Evolutionary conservation across 2,329 filamentous ascomycete genomes (phyloP).

Genomic region (Karstenula rhodostoma): DNA sequence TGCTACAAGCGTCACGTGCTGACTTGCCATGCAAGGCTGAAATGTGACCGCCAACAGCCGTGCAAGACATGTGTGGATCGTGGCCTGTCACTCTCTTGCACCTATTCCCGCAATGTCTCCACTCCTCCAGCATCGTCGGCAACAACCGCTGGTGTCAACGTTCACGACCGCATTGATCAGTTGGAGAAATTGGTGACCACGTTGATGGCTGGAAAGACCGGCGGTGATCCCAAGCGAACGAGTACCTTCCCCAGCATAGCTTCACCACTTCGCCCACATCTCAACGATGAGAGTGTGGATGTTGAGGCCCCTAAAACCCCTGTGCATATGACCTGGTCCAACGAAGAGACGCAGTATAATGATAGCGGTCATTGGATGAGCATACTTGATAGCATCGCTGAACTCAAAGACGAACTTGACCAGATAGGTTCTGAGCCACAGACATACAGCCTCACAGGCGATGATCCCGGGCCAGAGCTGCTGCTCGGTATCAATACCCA

Average conservation of each 20-base stretch:
- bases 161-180: conserved; percentile 48
- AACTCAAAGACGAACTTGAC: conserved; percentile 43
- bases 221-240: conserved; percentile 1
- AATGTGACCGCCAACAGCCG: conserved; percentile 48
- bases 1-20: conserved; percentile 20
- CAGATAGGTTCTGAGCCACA: conserved; percentile 35
- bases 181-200: conserved; percentile 47
- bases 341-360: conserved; percentile 41
- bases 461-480: conserved; percentile 37
- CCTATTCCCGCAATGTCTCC: conserved; percentile 35
- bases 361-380: conserved; percentile 48
- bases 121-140: conserved; percentile 26
- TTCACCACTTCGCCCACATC: conserved; percentile 16
- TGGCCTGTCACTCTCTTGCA: conserved; percentile 46
- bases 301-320: conserved; percentile 34
- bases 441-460: conserved; percentile 23
- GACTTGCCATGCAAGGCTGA: conserved; percentile 29
- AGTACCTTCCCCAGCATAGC: background rate
- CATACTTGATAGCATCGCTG: conserved; percentile 47
- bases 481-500: conserved; percentile 39
- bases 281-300: conserved; percentile 21
- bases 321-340: conserved; percentile 39
- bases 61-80: conserved; percentile 48
- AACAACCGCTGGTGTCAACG: conserved; percentile 37
- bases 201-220: conserved; percentile 40